These are phyloP conservation scores for Hyaloscypha hepaticicola DNA, from an alignment of 495 filamentous ascomycete genomes.

Conservation along the genomic window DNA sequence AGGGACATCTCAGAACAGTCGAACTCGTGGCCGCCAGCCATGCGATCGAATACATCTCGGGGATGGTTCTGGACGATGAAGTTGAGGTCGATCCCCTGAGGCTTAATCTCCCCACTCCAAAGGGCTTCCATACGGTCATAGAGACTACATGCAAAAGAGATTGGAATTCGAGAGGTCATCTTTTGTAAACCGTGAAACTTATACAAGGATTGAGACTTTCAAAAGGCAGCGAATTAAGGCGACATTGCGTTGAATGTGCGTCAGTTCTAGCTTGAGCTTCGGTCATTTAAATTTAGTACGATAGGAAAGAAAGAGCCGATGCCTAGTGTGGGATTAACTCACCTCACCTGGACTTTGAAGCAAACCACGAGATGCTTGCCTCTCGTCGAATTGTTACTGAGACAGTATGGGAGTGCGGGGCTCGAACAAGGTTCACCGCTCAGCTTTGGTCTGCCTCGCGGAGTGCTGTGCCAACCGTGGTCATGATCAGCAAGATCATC, in stretches of 20 bases:
- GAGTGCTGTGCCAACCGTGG: neutral
- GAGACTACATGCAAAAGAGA: constrained; percentile 29
- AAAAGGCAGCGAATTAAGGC: neutral
- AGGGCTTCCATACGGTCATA: constrained; percentile 37
- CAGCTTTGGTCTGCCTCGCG: no score
- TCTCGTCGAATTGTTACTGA: neutral
- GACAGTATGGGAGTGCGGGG: neutral
- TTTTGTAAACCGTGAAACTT: neutral
- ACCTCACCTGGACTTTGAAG: neutral
- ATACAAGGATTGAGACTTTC: neutral
- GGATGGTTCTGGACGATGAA: constrained; percentile 35
- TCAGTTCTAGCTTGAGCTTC: no score
- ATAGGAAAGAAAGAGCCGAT: neutral
- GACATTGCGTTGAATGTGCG: neutral
- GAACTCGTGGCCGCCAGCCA: constrained; percentile 40
- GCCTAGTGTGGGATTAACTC: neutral
- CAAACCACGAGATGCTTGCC: neutral
- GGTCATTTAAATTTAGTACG: no score
- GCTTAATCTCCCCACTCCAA: constrained; percentile 29
- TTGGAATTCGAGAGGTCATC: neutral
- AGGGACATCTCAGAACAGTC: constrained; percentile 40
- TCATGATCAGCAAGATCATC: no score
- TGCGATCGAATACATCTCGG: constrained; percentile 24
- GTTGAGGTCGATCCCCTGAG: constrained; percentile 36
- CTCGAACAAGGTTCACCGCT: neutral